A percentile compares a stretch with the other conserved stretches of the same genome.
Evolutionary conservation across 2,329 filamentous ascomycete genomes (phyloP).

Genomic region (Penicillium sp.): DNA sequence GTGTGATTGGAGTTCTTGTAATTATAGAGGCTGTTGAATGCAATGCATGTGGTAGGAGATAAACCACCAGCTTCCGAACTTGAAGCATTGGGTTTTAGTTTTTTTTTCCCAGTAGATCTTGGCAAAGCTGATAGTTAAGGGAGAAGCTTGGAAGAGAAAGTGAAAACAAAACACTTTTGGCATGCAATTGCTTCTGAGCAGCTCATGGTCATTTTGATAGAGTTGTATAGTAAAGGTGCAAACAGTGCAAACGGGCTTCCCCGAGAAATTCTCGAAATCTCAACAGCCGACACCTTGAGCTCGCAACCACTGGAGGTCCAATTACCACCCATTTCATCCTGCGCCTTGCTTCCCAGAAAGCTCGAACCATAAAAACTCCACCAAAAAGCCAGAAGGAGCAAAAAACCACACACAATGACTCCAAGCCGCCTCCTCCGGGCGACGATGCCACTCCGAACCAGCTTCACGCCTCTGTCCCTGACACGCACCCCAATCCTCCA

Average conservation of each 20-base stretch:
- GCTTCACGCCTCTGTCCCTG: constrained; percentile 25
- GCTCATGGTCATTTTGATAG: neutral
- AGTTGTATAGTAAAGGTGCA: constrained; percentile 19
- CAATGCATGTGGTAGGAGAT: neutral
- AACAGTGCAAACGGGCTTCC: constrained; percentile 27
- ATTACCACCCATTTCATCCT: constrained; percentile 1
- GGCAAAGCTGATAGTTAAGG: neutral
- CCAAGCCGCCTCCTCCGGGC: constrained; percentile 34
- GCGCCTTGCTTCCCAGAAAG: neutral
- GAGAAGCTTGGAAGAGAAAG: neutral
- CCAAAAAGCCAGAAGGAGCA: neutral
- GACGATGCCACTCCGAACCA: constrained; percentile 32
- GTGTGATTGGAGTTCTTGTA: neutral
- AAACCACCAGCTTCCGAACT: neutral
- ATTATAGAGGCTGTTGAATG: neutral
- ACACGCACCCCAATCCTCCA: constrained; percentile 26
- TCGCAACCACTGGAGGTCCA: constrained; percentile 5
- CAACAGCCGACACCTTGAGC: constrained; percentile 13
- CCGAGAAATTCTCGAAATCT: constrained; percentile 34
- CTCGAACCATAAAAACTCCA: neutral
- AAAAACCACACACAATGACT: constrained; percentile 25
- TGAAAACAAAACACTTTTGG: neutral
- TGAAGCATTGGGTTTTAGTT: neutral
- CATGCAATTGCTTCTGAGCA: too few relatives aligned
- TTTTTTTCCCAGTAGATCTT: neutral